phyloP scores from a whole-genome alignment of 73 alveolate genomes.

The Blepharisma stoltei region DNA sequence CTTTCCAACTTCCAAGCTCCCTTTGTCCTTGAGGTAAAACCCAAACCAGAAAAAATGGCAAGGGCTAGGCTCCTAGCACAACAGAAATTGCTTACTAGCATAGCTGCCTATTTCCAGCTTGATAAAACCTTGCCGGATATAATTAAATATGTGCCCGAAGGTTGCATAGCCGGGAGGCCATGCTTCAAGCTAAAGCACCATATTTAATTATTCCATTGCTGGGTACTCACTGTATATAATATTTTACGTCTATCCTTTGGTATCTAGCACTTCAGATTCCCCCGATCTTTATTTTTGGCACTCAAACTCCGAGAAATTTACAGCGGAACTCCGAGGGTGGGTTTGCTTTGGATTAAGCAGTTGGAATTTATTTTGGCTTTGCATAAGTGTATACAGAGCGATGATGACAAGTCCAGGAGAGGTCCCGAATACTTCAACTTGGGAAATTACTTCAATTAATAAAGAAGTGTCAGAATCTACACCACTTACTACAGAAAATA shows the following conservation, averaged over 20 bases:
- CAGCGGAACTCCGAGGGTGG: neutral
- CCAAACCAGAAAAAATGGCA: too few species aligned
- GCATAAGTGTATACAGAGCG: neutral
- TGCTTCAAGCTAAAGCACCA: too few species aligned
- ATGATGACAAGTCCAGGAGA: constrained; percentile 3
- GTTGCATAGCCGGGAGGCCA: too few species aligned
- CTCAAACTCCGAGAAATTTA: neutral
- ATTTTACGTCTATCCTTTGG: neutral
- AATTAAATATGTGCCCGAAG: too few species aligned
- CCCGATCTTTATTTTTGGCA: neutral
- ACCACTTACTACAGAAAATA: constrained; percentile 34
- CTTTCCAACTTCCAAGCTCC: too few species aligned
- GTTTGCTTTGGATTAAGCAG: neutral
- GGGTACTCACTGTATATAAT: neutral
- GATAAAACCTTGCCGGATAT: too few species aligned
- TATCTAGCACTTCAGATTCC: neutral
- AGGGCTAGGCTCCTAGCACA: too few species aligned
- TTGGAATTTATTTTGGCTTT: neutral
- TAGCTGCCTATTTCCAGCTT: too few species aligned
- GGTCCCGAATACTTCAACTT: neutral
- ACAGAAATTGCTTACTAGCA: too few species aligned
- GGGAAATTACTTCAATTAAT: neutral
- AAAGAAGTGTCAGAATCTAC: too few species aligned
- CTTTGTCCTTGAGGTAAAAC: too few species aligned
- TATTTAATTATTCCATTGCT: too few species aligned